Evolutionary conservation across 139 green algal genomes (phyloP).

Genomic region (Penium margaritaceum): DNA sequence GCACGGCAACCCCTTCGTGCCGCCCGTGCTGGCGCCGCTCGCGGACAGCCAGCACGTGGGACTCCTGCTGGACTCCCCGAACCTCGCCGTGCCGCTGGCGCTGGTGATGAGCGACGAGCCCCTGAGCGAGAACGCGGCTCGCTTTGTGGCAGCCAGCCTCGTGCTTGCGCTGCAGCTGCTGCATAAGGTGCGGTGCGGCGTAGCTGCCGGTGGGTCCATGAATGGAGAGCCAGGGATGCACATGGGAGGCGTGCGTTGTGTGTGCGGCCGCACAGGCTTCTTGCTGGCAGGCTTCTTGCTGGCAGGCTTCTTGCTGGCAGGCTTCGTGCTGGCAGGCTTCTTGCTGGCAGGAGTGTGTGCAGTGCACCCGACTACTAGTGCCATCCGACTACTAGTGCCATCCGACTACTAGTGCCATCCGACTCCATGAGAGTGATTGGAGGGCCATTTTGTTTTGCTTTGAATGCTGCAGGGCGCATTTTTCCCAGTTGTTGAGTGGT

Average conservation of each 20-base stretch:
- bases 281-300: neutral
- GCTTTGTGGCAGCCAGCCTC: slow-evolving; percentile 21
- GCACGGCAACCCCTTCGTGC: slow-evolving; percentile 16
- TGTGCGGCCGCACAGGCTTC: neutral
- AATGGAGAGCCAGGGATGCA: no score
- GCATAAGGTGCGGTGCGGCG: slow-evolving; percentile 5
- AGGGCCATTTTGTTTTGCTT: slow-evolving; percentile 1
- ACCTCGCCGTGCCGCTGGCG: slow-evolving; percentile 4
- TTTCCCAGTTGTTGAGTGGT: no score
- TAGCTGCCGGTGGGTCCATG: no score
- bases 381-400: no score
- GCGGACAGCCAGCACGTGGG: slow-evolving; percentile 4
- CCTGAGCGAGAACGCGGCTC: neutral
- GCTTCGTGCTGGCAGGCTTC: neutral
- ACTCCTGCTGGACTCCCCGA: slow-evolving; percentile 7
- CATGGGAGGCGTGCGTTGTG: neutral
- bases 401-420: no score
- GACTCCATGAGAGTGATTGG: neutral
- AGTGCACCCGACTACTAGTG: no score
- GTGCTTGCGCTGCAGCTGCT: slow-evolving; percentile 33
- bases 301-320: neutral
- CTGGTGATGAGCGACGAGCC: neutral
- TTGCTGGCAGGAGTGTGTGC: no score
- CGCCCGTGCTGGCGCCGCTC: slow-evolving; percentile 25
- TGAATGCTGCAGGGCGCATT: no score